Percentiles rank a stretch among this genome's conserved stretches.
These are phyloP conservation scores for Cryphonectria radicalis DNA, from an alignment of 2,329 filamentous ascomycete species.

Conservation along the genomic window DNA sequence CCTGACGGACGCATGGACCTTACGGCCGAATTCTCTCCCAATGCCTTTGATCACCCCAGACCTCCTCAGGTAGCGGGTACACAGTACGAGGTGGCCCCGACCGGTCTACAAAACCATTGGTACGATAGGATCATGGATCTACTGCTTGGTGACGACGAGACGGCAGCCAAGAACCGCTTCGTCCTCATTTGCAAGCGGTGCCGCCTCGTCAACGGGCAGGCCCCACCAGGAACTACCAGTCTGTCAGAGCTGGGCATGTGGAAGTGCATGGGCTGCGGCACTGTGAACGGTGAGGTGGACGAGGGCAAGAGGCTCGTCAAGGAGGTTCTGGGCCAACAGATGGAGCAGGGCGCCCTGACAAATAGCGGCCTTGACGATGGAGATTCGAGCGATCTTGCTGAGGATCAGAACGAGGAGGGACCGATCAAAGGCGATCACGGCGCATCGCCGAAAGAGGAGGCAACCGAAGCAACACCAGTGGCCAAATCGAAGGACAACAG, in stretches of 20 bases:
- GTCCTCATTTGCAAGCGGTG: constrained; percentile 84
- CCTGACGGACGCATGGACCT: constrained; percentile 41
- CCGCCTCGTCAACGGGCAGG: constrained; percentile 91
- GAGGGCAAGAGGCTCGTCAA: constrained; percentile 74
- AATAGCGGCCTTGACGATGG: constrained; percentile 22
- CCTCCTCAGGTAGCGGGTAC: constrained; percentile 31
- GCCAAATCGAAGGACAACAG: constrained; percentile 18
- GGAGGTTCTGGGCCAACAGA: constrained; percentile 55
- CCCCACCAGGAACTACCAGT: constrained; percentile 80
- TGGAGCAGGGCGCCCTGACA: constrained; percentile 30
- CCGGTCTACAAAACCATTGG: constrained; percentile 67
- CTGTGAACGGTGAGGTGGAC: constrained; percentile 80
- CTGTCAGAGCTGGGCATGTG: constrained; percentile 82
- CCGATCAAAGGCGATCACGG: constrained; percentile 5
- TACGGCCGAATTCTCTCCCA: constrained; percentile 73
- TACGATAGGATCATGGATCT: constrained; percentile 94
- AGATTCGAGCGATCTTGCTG: constrained; percentile 27
- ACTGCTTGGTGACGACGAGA: constrained; percentile 93
- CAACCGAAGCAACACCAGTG: constrained; percentile 3
- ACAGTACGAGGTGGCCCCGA: constrained; percentile 36
- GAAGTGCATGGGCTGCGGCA: constrained; percentile 85
- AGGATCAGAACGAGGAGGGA: constrained; percentile 18
- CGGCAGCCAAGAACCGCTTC: constrained; percentile 85
- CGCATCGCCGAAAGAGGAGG: constrained; percentile 9
- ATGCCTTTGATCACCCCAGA: constrained; percentile 57